Evolutionary conservation across 228 moss, liverwort and hornwort species (phyloP), one percentile per base, ranked within the genome.

Genomic region (Sphagnum magellanicum): DNA sequence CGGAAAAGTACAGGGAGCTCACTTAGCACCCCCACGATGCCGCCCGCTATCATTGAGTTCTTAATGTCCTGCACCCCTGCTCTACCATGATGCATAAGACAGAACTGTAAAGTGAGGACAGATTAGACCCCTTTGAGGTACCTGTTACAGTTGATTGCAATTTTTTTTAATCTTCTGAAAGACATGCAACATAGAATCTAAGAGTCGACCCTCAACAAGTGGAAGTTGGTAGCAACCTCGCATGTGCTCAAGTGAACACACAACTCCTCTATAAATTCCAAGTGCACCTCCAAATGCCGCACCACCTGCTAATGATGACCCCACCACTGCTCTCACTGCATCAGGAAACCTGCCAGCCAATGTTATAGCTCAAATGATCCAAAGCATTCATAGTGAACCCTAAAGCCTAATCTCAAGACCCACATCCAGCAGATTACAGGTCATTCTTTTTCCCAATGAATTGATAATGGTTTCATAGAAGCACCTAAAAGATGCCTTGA

Each of bases 51-150:
- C 69, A 84, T 74, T 57, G 84, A 69, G 16, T 84, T 84, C 68
- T 69, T 78, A 62, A 84, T 72, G 69, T 84, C 84, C 60, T 81
- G 78, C 69, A 78, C 78, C 53, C 78, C 81, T 81, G 81, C 50
- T 71, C 16, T 32, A 32, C 32, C 16, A 17, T 52, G 10, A 48
- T 49, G 50, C 48, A 51, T 64, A 9, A 49, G 64, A 49, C 32
- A 32, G 32, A 32, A 32, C 32, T 32, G 32, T 32, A 32, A 32
- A 32, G 32, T 32, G 32, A 32, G 32, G 32, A 32, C 32, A 32
- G 32, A 32, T 32, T 32, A 32, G 32, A 32, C 32, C 3, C 32
- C 32, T 32, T 32, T 32, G 32, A 32, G 32, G 32, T 32, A 32
- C 32, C 32, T 32, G 3, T 32, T 32, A 32, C 3, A 2, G 2